Evolutionary conservation across 257 asterid genomes (phyloP).

Genomic region (Nicotiana knightiana): DNA sequence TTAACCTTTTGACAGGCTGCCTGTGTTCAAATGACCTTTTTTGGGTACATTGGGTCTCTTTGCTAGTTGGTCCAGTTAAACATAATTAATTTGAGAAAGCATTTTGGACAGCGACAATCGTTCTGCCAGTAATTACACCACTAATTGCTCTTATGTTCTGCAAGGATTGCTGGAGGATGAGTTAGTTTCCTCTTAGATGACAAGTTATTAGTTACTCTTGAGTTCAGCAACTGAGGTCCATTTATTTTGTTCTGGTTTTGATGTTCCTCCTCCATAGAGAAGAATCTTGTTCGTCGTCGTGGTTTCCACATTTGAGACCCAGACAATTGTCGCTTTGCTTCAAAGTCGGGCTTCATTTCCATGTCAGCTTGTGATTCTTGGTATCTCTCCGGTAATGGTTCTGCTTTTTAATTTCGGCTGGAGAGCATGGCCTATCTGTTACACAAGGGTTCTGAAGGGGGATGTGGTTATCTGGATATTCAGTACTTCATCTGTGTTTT

Average conservation of each 20-base stretch:
- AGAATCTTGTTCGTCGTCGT: background rate
- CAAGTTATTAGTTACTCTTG: slow-evolving; percentile 26
- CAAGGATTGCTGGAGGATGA: slow-evolving; percentile 30
- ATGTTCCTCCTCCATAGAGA: slow-evolving; percentile 15
- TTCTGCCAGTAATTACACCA: slow-evolving; percentile 17
- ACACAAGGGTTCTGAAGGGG: background rate
- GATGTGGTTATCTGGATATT: background rate
- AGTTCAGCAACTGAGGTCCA: slow-evolving; percentile 26
- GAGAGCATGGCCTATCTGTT: background rate
- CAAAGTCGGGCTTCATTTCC: background rate
- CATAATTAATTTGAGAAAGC: slow-evolving; percentile 42
- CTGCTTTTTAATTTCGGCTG: background rate
- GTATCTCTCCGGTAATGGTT: background rate
- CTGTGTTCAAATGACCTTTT: slow-evolving; percentile 37
- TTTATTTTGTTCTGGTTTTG: slow-evolving; percentile 16
- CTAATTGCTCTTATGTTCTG: background rate
- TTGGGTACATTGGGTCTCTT: slow-evolving; percentile 53
- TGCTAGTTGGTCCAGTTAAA: slow-evolving; percentile 44
- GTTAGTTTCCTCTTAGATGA: slow-evolving; percentile 22
- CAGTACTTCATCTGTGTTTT: background rate
- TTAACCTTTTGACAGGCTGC: slow-evolving; percentile 70
- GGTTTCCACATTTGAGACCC: background rate
- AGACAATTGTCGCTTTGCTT: background rate
- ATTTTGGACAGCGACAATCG: slow-evolving; percentile 31
- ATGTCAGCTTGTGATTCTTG: background rate